phyloP scores from a whole-genome alignment of 176 grass and related monocot species.

The Panicum miliaceum region DNA sequence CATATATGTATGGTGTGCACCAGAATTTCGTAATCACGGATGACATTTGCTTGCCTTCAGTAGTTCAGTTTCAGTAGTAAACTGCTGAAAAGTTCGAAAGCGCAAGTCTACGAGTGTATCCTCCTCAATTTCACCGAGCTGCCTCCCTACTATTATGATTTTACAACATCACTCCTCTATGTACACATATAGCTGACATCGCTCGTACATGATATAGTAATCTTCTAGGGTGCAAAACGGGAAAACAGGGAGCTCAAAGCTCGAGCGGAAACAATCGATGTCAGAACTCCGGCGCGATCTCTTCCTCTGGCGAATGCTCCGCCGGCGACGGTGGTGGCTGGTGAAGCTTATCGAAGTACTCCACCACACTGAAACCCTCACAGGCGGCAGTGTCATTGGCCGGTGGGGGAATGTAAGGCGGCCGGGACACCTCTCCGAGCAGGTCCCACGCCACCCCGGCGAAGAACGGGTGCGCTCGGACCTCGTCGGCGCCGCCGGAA shows the following conservation, averaged over 20 bases:
- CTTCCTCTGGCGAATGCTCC: conserved; percentile 43
- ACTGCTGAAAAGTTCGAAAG: not conserved
- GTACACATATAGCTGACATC: not conserved
- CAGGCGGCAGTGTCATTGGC: conserved; percentile 47
- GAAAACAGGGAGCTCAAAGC: not conserved
- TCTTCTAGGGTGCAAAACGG: not conserved
- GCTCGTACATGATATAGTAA: not conserved
- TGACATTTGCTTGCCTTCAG: not conserved
- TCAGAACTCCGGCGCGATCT: conserved; percentile 51
- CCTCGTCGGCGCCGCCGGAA: conserved; percentile 67
- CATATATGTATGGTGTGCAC: not conserved
- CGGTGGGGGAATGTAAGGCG: conserved; percentile 70
- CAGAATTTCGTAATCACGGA: not conserved
- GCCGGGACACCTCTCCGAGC: conserved; percentile 70
- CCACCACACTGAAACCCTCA: conserved; percentile 59
- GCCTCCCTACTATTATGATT: not conserved
- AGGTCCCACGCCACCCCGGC: conserved; percentile 76
- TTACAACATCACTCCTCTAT: not conserved
- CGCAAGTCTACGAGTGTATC: not conserved
- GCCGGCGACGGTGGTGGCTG: conserved; percentile 34
- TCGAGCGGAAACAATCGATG: not conserved
- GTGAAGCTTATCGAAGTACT: conserved; percentile 63
- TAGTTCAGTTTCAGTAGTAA: conserved; percentile 18
- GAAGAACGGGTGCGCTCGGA: conserved; percentile 82
- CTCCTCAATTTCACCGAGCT: not conserved